Evolutionary conservation across 805 yeast genomes (phyloP).

Genomic region (Maudiozyma bulderi): DNA sequence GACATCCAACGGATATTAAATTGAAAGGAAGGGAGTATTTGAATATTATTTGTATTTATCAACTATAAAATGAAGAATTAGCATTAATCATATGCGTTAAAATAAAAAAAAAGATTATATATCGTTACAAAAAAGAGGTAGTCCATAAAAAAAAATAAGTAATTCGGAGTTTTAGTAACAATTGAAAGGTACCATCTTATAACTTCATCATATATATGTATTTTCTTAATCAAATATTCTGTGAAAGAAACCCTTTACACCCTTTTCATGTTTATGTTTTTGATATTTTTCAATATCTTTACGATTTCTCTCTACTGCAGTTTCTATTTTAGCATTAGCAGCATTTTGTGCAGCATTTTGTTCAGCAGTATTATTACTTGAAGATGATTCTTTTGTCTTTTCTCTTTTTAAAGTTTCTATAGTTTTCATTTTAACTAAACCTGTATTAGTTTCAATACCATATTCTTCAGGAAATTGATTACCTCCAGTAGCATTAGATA

Average conservation of each 20-base stretch:
- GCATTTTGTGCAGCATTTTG: not conserved
- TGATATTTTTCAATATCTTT: constrained; percentile 21
- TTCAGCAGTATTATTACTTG: not conserved
- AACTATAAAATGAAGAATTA: no score
- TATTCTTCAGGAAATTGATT: constrained; percentile 57
- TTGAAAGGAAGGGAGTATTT: no score
- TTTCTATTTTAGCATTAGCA: constrained; percentile 12
- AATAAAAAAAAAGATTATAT: no score
- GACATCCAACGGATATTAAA: no score
- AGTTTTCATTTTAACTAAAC: constrained; percentile 51
- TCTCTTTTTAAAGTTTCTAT: constrained; percentile 43
- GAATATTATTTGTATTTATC: no score
- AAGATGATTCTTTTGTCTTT: constrained; percentile 13
- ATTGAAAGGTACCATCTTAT: no score
- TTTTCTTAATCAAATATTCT: constrained; percentile 13
- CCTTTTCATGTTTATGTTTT: constrained; percentile 14
- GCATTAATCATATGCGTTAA: no score
- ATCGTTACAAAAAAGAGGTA: no score
- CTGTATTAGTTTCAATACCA: constrained; percentile 55
- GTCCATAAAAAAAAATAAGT: no score
- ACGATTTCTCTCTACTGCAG: constrained; percentile 27
- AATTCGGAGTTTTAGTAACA: no score
- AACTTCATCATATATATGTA: no score
- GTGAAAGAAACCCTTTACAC: constrained; percentile 18
- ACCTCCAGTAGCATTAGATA: constrained; percentile 4